Evolutionary conservation across 345 rosid species (phyloP).

Genomic region (Balakata baccata): DNA sequence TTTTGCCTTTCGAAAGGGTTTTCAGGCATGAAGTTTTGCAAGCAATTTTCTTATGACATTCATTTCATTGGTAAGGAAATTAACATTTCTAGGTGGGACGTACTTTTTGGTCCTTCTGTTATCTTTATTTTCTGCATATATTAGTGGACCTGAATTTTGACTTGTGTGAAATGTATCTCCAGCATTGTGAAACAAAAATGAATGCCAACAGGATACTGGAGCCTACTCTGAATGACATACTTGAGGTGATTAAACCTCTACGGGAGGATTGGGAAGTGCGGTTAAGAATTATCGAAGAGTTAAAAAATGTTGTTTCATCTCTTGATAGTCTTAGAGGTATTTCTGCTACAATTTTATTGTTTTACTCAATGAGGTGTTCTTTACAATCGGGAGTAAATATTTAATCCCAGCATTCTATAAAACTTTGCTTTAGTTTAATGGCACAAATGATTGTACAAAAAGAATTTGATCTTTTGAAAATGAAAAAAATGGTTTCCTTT

Average conservation of each 20-base stretch:
- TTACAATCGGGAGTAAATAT: not conserved
- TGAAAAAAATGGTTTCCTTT: not conserved
- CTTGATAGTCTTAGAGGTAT: conserved; percentile 77
- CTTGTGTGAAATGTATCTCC: conserved; percentile 18
- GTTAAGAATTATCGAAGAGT: conserved; percentile 45
- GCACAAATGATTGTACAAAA: not conserved
- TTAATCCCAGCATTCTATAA: not conserved
- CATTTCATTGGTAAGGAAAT: not conserved
- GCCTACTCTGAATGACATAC: conserved; percentile 52
- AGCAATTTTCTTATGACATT: not conserved
- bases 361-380: not conserved
- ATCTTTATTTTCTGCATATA: not conserved
- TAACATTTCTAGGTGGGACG: not conserved
- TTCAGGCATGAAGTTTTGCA: not conserved
- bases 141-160: conserved; percentile 6
- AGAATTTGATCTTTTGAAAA: not conserved
- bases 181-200: conserved; percentile 38
- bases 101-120: not conserved
- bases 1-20: not conserved
- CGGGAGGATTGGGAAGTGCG: conserved; percentile 52
- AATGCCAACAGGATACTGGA: conserved; percentile 39
- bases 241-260: conserved; percentile 52
- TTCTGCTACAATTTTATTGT: conserved; percentile 15
- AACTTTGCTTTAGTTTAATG: not conserved
- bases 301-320: conserved; percentile 49